Conservation (phyloP, 176 grass and related monocot species). For the Calamus simplicifolius region DNA sequence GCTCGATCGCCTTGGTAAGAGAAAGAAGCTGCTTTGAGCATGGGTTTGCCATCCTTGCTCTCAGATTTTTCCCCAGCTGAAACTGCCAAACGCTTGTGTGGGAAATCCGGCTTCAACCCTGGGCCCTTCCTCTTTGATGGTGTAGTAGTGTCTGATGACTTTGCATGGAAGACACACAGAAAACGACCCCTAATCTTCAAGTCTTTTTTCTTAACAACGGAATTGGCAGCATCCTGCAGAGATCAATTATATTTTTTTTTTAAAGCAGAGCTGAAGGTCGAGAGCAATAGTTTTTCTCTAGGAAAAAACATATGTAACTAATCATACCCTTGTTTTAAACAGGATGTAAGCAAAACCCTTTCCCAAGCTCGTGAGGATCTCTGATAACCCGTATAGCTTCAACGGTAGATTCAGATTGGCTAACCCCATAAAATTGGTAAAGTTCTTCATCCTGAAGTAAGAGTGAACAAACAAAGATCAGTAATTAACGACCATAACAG, state of each 20-base stretch:
- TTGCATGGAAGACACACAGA: constrained; percentile 68
- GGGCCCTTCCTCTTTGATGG: neutral
- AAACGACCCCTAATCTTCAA: constrained; percentile 54
- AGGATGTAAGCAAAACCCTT: constrained; percentile 92
- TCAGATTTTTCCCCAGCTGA: constrained; percentile 19
- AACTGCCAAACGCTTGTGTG: constrained; percentile 16
- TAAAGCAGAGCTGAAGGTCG: too few species aligned
- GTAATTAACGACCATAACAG: neutral
- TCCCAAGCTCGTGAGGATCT: constrained; percentile 74
- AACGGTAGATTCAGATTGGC: constrained; percentile 46
- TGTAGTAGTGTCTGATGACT: constrained; percentile 22
- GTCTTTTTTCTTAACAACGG: constrained; percentile 33
- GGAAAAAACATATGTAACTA: constrained; percentile 3
- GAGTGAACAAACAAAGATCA: constrained; percentile 19
- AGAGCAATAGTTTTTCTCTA: too few species aligned
- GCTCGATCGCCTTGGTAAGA: constrained; percentile 86
- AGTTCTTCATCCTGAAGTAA: constrained; percentile 85
- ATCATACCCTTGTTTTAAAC: constrained; percentile 92
- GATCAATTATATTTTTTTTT: too few species aligned
- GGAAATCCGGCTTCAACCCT: constrained; percentile 20
- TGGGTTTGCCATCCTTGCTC: constrained; percentile 25
- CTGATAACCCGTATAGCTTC: constrained; percentile 87
- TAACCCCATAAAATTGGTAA: constrained; percentile 64
- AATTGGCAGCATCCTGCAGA: constrained; percentile 60
- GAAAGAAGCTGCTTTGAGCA: constrained; percentile 28